Percentiles rank a stretch among this genome's conserved stretches.
phyloP scores from a whole-genome alignment of 1,284 basidiomycete genomes.

The Sporisorium sorghi region DNA sequence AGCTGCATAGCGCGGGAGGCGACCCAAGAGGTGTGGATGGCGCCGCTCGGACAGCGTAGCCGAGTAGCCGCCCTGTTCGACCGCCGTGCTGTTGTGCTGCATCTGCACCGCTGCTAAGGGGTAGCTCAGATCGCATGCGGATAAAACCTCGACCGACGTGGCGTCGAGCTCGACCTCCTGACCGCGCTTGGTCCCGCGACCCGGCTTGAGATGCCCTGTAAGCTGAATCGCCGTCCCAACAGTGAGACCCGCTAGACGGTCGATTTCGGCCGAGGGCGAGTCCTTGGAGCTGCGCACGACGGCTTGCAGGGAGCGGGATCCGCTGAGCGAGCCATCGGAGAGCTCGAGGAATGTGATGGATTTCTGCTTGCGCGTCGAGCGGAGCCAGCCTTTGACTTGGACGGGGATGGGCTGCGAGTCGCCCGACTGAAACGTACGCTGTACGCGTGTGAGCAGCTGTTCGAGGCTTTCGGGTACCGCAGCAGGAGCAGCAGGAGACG shows the following conservation, averaged over 20 bases:
- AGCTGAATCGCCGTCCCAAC: constrained; percentile 57
- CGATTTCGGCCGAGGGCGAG: constrained; percentile 18
- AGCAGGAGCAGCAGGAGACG: background rate
- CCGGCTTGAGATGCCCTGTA: constrained; percentile 37
- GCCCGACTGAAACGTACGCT: constrained; percentile 6
- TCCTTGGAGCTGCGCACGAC: constrained; percentile 35
- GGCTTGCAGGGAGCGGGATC: constrained; percentile 57
- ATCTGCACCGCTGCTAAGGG: constrained; percentile 35
- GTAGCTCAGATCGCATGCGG: constrained; percentile 46
- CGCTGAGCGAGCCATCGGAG: constrained; percentile 60
- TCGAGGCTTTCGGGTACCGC: constrained; percentile 31
- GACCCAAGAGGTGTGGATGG: constrained; percentile 52
- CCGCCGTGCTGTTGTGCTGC: constrained; percentile 27
- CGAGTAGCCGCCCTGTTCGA: constrained; percentile 19
- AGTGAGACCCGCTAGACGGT: constrained; percentile 39
- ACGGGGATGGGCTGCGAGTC: constrained; percentile 16
- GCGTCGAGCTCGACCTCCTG: constrained; percentile 59
- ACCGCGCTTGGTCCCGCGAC: constrained; percentile 43
- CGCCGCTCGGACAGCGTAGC: constrained; percentile 45
- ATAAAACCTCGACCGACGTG: constrained; percentile 28
- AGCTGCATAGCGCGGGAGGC: constrained; percentile 41
- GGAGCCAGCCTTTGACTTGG: constrained; percentile 49
- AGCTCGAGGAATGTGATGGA: constrained; percentile 62
- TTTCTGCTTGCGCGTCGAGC: constrained; percentile 57
- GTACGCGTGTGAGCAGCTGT: constrained; percentile 19